Evolutionary conservation across 345 rosid species (phyloP).

Genomic region (Syzygium grande): DNA sequence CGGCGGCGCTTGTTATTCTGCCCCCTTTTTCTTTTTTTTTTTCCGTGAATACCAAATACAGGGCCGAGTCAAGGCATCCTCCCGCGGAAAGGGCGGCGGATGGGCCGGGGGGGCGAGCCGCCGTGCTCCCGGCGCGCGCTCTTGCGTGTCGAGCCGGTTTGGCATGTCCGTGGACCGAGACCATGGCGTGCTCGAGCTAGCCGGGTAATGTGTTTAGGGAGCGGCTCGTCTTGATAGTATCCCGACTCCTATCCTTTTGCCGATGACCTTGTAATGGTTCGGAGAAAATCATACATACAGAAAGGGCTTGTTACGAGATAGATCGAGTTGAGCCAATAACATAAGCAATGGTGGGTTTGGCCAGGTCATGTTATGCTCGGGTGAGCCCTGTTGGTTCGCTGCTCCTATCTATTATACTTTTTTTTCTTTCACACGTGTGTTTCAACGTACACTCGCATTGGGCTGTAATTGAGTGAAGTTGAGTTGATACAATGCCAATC

Average conservation of each 20-base stretch:
- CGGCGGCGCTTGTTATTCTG: neutral
- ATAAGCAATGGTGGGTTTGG: no score
- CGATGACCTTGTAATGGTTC: neutral
- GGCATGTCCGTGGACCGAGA: neutral
- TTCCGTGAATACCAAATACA: no score
- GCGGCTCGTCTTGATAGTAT: neutral
- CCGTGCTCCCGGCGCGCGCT: no score
- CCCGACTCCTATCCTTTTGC: neutral
- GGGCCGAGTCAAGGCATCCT: no score
- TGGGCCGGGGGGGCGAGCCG: neutral
- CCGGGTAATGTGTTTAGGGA: neutral
- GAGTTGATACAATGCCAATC: neutral
- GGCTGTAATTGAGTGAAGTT: neutral
- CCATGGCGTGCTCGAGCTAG: neutral
- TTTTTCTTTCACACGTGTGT: no score
- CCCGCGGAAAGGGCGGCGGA: neutral
- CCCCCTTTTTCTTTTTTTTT: neutral
- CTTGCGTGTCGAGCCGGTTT: neutral
- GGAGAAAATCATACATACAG: no score
- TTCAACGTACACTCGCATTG: neutral
- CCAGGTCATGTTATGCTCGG: no score
- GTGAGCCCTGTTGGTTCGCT: accelerated
- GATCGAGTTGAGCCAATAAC: neutral
- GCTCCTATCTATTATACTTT: neutral
- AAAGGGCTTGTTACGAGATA: no score